These are phyloP conservation scores for Pezizomycotina sp. DNA, from an alignment of 2,329 filamentous ascomycete species.

Conservation along the genomic window DNA sequence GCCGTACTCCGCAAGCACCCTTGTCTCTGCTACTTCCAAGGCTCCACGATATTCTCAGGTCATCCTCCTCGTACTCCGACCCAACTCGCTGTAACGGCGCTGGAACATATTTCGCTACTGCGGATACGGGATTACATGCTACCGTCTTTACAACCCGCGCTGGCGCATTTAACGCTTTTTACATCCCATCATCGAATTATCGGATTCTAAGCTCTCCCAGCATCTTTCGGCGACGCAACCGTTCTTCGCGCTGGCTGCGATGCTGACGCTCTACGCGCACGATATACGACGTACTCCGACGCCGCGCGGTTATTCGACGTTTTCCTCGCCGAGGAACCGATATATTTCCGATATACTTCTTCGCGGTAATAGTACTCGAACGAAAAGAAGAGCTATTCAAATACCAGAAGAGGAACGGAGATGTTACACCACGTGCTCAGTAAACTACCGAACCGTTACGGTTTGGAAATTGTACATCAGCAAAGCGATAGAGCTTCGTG, in stretches of 20 bases:
- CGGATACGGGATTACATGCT: slow-evolving; percentile 97
- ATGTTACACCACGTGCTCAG: slow-evolving; percentile 81
- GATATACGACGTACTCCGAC: slow-evolving; percentile 77
- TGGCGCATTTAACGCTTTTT: slow-evolving; percentile 76
- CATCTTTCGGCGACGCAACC: slow-evolving; percentile 69
- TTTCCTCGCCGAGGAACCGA: slow-evolving; percentile 70
- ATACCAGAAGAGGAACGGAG: slow-evolving; percentile 66
- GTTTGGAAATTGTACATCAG: slow-evolving; percentile 63
- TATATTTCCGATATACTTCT: slow-evolving; percentile 72
- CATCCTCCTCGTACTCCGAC: slow-evolving; percentile 66
- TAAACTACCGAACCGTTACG: slow-evolving; percentile 65
- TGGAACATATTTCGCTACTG: slow-evolving; percentile 69
- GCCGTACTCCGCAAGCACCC: slow-evolving; percentile 65
- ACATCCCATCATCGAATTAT: slow-evolving; percentile 57
- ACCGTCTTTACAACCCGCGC: slow-evolving; percentile 61
- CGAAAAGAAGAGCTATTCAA: slow-evolving; percentile 73
- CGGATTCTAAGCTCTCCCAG: slow-evolving; percentile 52
- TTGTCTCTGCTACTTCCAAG: slow-evolving; percentile 92
- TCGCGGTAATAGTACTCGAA: slow-evolving; percentile 54
- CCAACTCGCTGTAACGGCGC: slow-evolving; percentile 43
- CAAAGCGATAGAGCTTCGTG: slow-evolving; percentile 47
- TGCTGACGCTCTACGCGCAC: slow-evolving; percentile 89
- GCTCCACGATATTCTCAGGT: slow-evolving; percentile 98
- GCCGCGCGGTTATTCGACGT: slow-evolving; percentile 89
- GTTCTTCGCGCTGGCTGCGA: slow-evolving; percentile 85